phyloP scores from a whole-genome alignment of 164 flowering plant genomes.

The Vitis cinerea region DNA sequence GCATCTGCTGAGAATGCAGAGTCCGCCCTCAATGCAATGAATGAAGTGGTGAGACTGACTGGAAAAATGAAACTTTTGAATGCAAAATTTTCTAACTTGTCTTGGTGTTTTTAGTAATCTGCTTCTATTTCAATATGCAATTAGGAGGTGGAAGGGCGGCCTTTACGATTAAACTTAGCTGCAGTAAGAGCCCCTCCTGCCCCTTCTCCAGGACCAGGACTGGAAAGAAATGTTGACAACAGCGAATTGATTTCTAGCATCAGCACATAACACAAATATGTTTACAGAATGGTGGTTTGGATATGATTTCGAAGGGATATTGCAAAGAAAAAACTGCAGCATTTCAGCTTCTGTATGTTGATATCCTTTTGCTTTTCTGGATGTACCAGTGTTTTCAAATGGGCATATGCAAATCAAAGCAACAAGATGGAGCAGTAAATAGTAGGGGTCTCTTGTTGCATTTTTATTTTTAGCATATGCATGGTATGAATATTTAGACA shows the following conservation, averaged over 20 bases:
- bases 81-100: background rate
- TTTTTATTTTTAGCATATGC: too few species aligned
- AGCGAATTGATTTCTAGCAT: slow-evolving; percentile 34
- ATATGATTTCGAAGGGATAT: too few species aligned
- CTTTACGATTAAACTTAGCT: slow-evolving; percentile 66
- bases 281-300: background rate
- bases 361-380: too few species aligned
- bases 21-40: slow-evolving; percentile 62
- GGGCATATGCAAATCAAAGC: too few species aligned
- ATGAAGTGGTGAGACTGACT: slow-evolving; percentile 71
- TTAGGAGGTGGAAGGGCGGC: slow-evolving; percentile 80
- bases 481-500: too few species aligned
- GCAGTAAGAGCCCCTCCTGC: slow-evolving; percentile 30
- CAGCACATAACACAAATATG: slow-evolving; percentile 8
- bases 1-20: slow-evolving; percentile 52
- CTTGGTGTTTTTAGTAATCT: background rate
- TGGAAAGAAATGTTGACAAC: slow-evolving; percentile 22
- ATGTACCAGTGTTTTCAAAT: too few species aligned
- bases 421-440: too few species aligned
- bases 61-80: background rate
- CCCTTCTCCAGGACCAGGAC: slow-evolving; percentile 10
- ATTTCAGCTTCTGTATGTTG: too few species aligned
- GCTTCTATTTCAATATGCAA: slow-evolving; percentile 1
- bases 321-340: background rate
- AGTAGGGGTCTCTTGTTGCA: too few species aligned